phyloP scores from a whole-genome alignment of 805 yeast species.

The Candida vartiovaarae region DNA sequence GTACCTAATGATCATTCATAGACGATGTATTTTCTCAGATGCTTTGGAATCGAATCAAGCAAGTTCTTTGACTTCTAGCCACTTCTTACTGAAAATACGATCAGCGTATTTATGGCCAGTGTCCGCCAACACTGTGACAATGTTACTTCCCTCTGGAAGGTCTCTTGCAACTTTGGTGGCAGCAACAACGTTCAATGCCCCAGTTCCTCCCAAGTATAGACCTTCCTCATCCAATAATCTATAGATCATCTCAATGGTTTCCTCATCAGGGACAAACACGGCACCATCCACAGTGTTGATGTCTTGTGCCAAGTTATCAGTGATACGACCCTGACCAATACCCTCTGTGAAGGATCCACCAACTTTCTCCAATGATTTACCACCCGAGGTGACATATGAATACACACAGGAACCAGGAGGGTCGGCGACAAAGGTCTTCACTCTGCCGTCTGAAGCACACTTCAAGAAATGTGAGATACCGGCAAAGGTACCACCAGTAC shows the following conservation, averaged over 20 bases:
- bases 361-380: conserved; percentile 56
- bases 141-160: conserved; percentile 72
- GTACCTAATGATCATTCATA: conserved; percentile 9
- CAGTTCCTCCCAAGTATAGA: conserved; percentile 82
- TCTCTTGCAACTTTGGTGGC: conserved; percentile 69
- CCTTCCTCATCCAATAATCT: conserved; percentile 86
- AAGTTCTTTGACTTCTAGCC: conserved; percentile 71
- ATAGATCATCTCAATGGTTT: conserved; percentile 78
- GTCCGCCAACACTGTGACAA: conserved; percentile 86
- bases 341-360: conserved; percentile 95
- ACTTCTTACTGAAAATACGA: conserved; percentile 65
- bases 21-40: conserved; percentile 61
- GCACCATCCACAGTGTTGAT: conserved; percentile 75
- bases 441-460: conserved; percentile 52
- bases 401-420: conserved; percentile 90
- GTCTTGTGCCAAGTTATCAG: conserved; percentile 72
- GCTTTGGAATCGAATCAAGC: conserved; percentile 58
- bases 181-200: conserved; percentile 86
- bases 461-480: conserved; percentile 79
- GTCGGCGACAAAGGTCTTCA: conserved; percentile 71
- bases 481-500: conserved; percentile 90
- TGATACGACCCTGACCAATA: conserved; percentile 91
- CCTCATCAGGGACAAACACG: conserved; percentile 67
- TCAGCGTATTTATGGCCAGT: conserved; percentile 87
- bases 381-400: conserved; percentile 66